phyloP scores from a whole-genome alignment of 2,329 filamentous ascomycete species.

The Sphaerulina musiva region DNA sequence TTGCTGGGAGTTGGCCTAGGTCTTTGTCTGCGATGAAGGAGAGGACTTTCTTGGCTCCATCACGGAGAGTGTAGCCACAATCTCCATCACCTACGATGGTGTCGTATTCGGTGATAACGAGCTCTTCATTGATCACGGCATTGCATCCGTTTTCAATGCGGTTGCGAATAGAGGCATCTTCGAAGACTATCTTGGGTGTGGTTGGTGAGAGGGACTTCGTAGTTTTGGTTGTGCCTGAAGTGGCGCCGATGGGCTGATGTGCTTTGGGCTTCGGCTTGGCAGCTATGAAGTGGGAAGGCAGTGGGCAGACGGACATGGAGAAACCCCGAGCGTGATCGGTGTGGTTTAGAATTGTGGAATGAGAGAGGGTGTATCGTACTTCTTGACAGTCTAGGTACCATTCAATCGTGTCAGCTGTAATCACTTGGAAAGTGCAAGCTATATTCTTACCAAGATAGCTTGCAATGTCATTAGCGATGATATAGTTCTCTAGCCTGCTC shows the following conservation, averaged over 20 bases:
- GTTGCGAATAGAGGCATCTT: constrained; percentile 25
- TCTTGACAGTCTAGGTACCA: constrained; percentile 24
- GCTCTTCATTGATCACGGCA: constrained; percentile 32
- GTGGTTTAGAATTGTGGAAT: constrained; percentile 32
- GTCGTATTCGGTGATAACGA: constrained; percentile 35
- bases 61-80: constrained; percentile 34
- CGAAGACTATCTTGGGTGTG: constrained; percentile 26
- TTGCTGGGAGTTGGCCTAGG: constrained; percentile 25
- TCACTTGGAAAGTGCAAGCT: neutral
- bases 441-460: constrained; percentile 26
- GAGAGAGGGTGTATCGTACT: constrained; percentile 30
- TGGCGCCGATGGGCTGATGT: constrained; percentile 12
- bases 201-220: constrained; percentile 13
- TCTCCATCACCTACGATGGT: constrained; percentile 36
- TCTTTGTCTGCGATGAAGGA: constrained; percentile 30
- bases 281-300: constrained; percentile 26
- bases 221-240: constrained; percentile 7
- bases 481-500: constrained; percentile 34
- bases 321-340: constrained; percentile 30
- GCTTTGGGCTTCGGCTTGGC: constrained; percentile 23
- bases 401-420: neutral
- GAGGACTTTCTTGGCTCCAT: constrained; percentile 33
- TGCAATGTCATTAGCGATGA: constrained; percentile 33
- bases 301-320: constrained; percentile 30
- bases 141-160: constrained; percentile 31